These are phyloP conservation scores for Coccinonectria pachysandricola DNA, from an alignment of 2,329 filamentous ascomycete genomes.

Conservation along the genomic window DNA sequence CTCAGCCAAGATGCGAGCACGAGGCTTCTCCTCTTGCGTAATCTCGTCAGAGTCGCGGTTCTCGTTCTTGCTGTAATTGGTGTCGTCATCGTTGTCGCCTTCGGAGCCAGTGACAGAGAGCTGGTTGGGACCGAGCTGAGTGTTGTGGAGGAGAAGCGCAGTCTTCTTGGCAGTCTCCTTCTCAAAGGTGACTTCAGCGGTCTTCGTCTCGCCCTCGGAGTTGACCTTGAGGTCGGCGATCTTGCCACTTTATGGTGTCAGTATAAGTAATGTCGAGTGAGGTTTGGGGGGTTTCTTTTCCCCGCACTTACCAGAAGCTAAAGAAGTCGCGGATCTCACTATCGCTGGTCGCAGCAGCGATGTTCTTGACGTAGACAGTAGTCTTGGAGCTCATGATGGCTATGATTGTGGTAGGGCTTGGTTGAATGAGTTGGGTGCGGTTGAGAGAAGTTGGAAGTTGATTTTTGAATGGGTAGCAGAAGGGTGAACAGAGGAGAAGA, in stretches of 20 bases:
- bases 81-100: constrained; percentile 55
- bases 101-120: constrained; percentile 63
- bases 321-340: constrained; percentile 95
- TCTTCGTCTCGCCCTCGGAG: constrained; percentile 57
- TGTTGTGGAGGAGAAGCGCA: constrained; percentile 92
- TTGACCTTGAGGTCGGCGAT: constrained; percentile 75
- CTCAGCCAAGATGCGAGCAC: constrained; percentile 85
- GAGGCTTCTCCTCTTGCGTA: constrained; percentile 93
- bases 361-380: constrained; percentile 84
- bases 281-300: not conserved
- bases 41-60: constrained; percentile 59
- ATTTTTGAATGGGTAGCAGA: too few species aligned
- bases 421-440: too few species aligned
- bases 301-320: constrained; percentile 86
- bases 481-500: too few species aligned
- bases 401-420: too few species aligned
- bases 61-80: constrained; percentile 40
- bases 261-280: not conserved
- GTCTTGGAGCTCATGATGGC: constrained; percentile 45
- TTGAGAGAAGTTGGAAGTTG: too few species aligned
- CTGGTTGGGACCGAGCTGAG: constrained; percentile 78
- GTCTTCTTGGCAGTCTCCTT: constrained; percentile 96
- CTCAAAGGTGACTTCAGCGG: constrained; percentile 90
- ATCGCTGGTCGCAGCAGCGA: constrained; percentile 70
- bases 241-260: constrained; percentile 58